Evolutionary conservation across 345 rosid genomes (phyloP).

Genomic region (Diplotaxis tenuifolia): DNA sequence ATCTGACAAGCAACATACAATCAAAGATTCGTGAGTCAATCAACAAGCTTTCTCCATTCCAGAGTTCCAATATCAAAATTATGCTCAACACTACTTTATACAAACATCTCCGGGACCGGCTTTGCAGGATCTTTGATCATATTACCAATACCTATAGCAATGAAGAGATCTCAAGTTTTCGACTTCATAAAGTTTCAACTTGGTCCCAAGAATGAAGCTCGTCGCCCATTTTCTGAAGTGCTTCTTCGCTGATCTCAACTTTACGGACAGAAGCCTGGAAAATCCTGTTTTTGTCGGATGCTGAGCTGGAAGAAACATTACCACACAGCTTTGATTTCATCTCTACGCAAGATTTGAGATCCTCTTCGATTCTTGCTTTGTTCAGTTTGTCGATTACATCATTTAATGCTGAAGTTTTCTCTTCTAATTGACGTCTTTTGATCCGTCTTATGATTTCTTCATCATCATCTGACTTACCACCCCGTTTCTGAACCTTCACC

Average conservation of each 20-base stretch:
- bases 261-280: conserved; percentile 35
- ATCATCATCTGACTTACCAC: conserved; percentile 33
- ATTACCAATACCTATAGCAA: neutral
- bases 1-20: conserved; percentile 9
- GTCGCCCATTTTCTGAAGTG: conserved; percentile 36
- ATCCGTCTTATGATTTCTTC: conserved; percentile 35
- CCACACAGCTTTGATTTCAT: conserved; percentile 50
- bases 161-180: neutral
- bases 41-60: conserved; percentile 7
- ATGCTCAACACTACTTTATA: conserved; percentile 29
- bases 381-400: conserved; percentile 72
- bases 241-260: conserved; percentile 63
- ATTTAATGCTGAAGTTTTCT: conserved; percentile 49
- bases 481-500: conserved; percentile 47
- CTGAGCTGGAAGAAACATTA: conserved; percentile 32
- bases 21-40: conserved; percentile 1
- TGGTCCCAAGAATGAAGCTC: conserved; percentile 21
- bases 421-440: conserved; percentile 45
- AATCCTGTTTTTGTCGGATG: conserved; percentile 24
- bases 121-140: neutral
- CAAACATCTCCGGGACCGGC: conserved; percentile 7
- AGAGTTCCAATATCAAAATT: conserved; percentile 7
- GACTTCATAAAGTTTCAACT: conserved; percentile 21
- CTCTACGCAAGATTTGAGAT: conserved; percentile 68
- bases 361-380: conserved; percentile 77